Percentiles rank a stretch among this genome's conserved stretches.
Evolutionary conservation across 2,329 filamentous ascomycete species (phyloP).

Genomic region (Madurella fahalii): DNA sequence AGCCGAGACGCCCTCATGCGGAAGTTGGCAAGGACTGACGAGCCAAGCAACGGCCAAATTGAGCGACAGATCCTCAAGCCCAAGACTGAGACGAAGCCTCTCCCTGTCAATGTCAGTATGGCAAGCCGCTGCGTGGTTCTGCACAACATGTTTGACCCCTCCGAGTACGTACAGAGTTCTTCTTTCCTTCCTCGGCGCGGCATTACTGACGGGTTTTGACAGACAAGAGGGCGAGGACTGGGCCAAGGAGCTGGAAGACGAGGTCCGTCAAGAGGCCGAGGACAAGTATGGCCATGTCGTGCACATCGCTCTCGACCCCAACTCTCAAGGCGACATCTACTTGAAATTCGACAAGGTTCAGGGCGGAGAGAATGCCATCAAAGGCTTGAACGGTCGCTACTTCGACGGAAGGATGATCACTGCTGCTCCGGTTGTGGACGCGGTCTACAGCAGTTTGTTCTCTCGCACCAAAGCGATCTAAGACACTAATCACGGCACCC

Average conservation of each 20-base stretch:
- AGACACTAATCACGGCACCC: conserved; percentile 53
- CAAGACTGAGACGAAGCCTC: conserved; percentile 71
- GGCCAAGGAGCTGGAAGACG: conserved; percentile 91
- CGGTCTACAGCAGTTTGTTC: conserved; percentile 97
- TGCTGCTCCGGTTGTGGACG: conserved; percentile 93
- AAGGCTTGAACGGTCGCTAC: conserved; percentile 92
- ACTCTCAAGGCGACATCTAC: conserved; percentile 94
- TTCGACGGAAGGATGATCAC: conserved; percentile 92
- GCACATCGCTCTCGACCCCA: conserved; percentile 91
- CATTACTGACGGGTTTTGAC: conserved; percentile 33
- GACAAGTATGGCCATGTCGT: conserved; percentile 95
- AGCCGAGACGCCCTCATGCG: conserved; percentile 98
- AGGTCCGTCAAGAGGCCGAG: conserved; percentile 89
- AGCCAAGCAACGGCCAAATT: conserved; percentile 58
- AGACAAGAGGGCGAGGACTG: conserved; percentile 84
- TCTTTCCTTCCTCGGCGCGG: neutral
- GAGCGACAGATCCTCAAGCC: conserved; percentile 71
- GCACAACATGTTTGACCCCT: conserved; percentile 90
- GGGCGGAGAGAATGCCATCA: conserved; percentile 95
- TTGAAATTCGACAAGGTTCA: conserved; percentile 96
- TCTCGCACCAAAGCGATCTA: conserved; percentile 78
- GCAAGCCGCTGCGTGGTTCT: conserved; percentile 91
- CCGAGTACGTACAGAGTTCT: conserved; percentile 63
- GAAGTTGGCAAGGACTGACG: conserved; percentile 94
- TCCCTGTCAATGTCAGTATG: conserved; percentile 84